Evolutionary conservation across 805 yeast species (phyloP), one percentile per base, ranked within the genome.

Genomic region (Brettanomyces custersianus): DNA sequence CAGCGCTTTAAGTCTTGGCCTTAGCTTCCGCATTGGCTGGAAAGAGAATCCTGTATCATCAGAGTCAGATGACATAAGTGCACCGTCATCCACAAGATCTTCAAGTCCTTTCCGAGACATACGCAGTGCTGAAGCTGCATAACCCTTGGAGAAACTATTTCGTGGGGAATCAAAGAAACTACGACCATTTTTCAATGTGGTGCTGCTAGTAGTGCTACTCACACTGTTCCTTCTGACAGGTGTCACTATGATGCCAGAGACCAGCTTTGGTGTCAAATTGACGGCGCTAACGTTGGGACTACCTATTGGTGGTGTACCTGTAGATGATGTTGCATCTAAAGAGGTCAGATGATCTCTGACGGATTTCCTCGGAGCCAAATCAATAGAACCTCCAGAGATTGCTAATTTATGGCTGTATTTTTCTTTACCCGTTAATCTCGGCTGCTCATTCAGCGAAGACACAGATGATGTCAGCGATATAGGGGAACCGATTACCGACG

Each of bases 161-260:
- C 45, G 39, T 18, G 51, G 51, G 0, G 51, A 45, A 31, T 47
- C 51, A 33, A 47, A 47, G 35, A 36, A 39, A 12, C 25, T 33
- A n/a, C 34, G 27, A 9, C 25, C 20, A 32, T 22, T 21, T 12
- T 13, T 16, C 20, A 22, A 15, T 9, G 35, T 13, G 15, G 26
- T n/a, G 12, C 16, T 35, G 33, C 33, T 35, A 3, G 24, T 29
- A n/a, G 27, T 27, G 20, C 31, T 32, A 32, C 31, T 15, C 18
- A 18, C 20, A 24, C 35, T 33, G 23, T 12, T 16, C 10, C 31
- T 22, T 30, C 33, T 18, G 5, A 5, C 24, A 12, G 4, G 22
- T 10, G 33, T 20, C 24, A n/a, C n/a, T 13, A 18, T 13, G 11
- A 12, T 17, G 6, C 15, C n/a, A 3, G 27, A 20, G 9, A 20